phyloP scores from a whole-genome alignment of 2,329 filamentous ascomycete species.

The Chaetoscypha palmicola region DNA sequence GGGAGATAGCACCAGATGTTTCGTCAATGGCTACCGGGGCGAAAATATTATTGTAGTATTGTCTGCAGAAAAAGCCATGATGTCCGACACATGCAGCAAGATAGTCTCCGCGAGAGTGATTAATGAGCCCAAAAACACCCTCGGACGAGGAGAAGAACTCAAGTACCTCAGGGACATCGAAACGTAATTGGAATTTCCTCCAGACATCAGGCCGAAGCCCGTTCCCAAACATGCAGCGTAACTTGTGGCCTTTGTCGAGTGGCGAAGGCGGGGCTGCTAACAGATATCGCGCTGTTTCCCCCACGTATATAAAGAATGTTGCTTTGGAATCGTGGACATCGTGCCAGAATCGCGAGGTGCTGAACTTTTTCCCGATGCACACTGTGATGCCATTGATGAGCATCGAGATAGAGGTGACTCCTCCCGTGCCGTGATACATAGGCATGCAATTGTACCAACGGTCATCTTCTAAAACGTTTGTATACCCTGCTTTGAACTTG shows the following conservation, averaged over 20 bases:
- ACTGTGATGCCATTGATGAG: slow-evolving; percentile 42
- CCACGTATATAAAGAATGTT: slow-evolving; percentile 70
- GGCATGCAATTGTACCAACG: slow-evolving; percentile 73
- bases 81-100: slow-evolving; percentile 60
- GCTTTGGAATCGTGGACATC: slow-evolving; percentile 62
- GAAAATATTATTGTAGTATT: slow-evolving; percentile 44
- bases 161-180: slow-evolving; percentile 53
- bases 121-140: slow-evolving; percentile 57
- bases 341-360: slow-evolving; percentile 61
- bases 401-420: slow-evolving; percentile 25
- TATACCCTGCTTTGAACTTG: slow-evolving; percentile 8
- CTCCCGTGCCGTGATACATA: slow-evolving; percentile 67
- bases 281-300: slow-evolving; percentile 69
- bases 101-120: slow-evolving; percentile 55
- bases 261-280: slow-evolving; percentile 59
- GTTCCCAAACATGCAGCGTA: slow-evolving; percentile 58
- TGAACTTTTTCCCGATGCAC: slow-evolving; percentile 62
- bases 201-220: slow-evolving; percentile 64
- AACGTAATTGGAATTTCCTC: slow-evolving; percentile 54
- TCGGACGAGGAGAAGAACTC: slow-evolving; percentile 79
- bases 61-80: slow-evolving; percentile 56
- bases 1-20: slow-evolving; percentile 58
- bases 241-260: slow-evolving; percentile 50
- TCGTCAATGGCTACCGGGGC: slow-evolving; percentile 64
- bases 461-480: slow-evolving; percentile 37